These are phyloP conservation scores for Amniculicola lignicola DNA, from an alignment of 495 filamentous ascomycete species.

Conservation along the genomic window DNA sequence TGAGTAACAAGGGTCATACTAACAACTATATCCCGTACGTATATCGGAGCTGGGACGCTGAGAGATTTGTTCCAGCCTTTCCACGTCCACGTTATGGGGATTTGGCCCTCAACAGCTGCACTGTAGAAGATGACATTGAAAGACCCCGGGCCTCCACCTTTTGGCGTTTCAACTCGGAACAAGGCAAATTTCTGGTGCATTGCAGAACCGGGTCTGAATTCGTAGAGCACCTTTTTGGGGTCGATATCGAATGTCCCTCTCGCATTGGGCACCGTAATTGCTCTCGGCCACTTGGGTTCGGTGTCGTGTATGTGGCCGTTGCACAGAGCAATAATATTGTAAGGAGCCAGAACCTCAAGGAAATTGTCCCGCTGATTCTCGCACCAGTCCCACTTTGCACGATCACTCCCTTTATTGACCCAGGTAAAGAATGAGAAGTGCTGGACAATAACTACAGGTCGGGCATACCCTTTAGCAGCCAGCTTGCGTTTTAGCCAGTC, in stretches of 20 bases:
- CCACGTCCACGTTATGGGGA: too few species aligned
- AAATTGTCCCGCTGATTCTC: neutral
- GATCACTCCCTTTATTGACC: too few species aligned
- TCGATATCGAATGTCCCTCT: neutral
- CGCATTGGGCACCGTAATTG: neutral
- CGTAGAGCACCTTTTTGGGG: neutral
- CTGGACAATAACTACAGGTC: constrained; percentile 7
- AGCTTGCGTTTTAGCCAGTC: constrained; percentile 14
- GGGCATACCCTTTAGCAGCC: neutral
- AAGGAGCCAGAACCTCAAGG: neutral
- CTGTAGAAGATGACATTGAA: too few species aligned
- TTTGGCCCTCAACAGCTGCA: too few species aligned
- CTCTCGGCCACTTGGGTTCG: neutral
- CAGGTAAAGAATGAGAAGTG: neutral
- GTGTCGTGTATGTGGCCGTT: neutral
- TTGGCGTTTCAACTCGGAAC: too few species aligned
- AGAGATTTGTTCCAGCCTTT: too few species aligned
- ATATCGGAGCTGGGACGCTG: too few species aligned
- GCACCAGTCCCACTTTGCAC: neutral
- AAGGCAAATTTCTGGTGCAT: too few species aligned
- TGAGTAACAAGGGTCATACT: neutral
- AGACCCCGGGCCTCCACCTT: too few species aligned
- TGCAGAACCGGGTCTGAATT: too few species aligned
- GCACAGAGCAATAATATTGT: constrained; percentile 1
- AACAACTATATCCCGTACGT: neutral